Evolutionary conservation across 2,329 filamentous ascomycete species (phyloP).

Genomic region (Aspergillus hortae): DNA sequence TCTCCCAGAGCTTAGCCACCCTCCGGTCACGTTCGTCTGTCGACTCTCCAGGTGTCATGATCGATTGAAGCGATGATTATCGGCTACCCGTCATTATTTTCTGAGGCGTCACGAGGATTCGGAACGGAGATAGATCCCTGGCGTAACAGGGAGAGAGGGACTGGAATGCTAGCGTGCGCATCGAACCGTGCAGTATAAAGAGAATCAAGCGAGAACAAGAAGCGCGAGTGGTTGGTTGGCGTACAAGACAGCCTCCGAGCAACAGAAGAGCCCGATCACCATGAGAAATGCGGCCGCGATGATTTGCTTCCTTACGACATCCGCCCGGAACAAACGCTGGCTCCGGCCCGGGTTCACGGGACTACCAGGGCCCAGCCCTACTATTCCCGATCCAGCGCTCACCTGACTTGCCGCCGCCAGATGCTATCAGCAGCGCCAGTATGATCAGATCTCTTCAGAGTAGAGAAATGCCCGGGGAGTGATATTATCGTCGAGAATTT

Average conservation of each 20-base stretch:
- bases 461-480: too few relatives aligned
- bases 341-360: constrained; percentile 24
- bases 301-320: constrained; percentile 35
- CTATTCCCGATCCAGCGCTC: constrained; percentile 26
- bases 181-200: constrained; percentile 18
- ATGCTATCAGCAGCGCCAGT: not conserved
- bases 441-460: too few relatives aligned
- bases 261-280: constrained; percentile 9
- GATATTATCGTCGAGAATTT: too few relatives aligned
- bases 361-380: constrained; percentile 27
- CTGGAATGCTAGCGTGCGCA: constrained; percentile 21
- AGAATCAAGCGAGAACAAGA: constrained; percentile 1
- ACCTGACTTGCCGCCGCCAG: not conserved
- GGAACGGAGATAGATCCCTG: constrained; percentile 18
- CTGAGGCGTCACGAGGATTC: constrained; percentile 16
- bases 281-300: constrained; percentile 33
- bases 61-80: constrained; percentile 45
- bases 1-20: constrained; percentile 78
- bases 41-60: constrained; percentile 68
- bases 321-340: constrained; percentile 16
- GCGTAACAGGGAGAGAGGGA: constrained; percentile 12
- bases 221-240: not conserved
- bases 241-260: not conserved
- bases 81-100: constrained; percentile 44
- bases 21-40: constrained; percentile 75